phyloP scores from a whole-genome alignment of 768 basidiomycete species.

The Pleurotus eryngii region DNA sequence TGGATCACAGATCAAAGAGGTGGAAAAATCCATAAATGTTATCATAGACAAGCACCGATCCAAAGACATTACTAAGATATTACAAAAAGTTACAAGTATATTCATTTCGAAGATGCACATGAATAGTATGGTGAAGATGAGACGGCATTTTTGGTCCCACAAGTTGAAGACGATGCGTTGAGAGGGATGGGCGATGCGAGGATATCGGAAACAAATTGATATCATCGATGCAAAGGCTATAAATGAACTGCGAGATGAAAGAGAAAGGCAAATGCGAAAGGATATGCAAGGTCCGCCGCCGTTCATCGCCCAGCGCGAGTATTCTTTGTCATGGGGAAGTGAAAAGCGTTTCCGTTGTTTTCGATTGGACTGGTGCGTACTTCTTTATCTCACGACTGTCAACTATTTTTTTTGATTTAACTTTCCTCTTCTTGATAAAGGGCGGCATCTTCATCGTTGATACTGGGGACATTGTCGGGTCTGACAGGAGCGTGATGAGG shows the following conservation, averaged over 20 bases:
- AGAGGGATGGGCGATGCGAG: not conserved
- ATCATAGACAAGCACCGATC: too few relatives aligned
- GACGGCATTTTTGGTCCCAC: not conserved
- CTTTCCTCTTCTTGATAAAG: too few relatives aligned
- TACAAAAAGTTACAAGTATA: too few relatives aligned
- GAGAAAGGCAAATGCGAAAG: not conserved
- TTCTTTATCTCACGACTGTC: conserved; percentile 48
- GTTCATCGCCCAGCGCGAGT: not conserved
- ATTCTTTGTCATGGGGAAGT: conserved; percentile 49
- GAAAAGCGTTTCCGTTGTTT: conserved; percentile 58
- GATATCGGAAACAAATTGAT: not conserved
- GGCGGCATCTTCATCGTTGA: too few relatives aligned
- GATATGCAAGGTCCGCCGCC: not conserved
- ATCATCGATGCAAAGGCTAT: not conserved
- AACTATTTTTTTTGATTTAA: conserved; percentile 28
- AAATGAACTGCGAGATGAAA: not conserved
- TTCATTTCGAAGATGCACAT: too few relatives aligned
- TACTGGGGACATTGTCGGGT: too few relatives aligned
- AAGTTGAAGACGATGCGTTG: not conserved
- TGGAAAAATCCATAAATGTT: too few relatives aligned
- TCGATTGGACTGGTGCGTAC: conserved; percentile 50
- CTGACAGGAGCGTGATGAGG: too few relatives aligned
- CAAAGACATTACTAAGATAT: too few relatives aligned
- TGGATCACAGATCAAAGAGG: too few relatives aligned
- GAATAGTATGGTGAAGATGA: too few relatives aligned